Evolutionary conservation across 1,139 yeast genomes (phyloP), one percentile per base, ranked within the genome.

Genomic region (Geotrichum bryndzae): DNA sequence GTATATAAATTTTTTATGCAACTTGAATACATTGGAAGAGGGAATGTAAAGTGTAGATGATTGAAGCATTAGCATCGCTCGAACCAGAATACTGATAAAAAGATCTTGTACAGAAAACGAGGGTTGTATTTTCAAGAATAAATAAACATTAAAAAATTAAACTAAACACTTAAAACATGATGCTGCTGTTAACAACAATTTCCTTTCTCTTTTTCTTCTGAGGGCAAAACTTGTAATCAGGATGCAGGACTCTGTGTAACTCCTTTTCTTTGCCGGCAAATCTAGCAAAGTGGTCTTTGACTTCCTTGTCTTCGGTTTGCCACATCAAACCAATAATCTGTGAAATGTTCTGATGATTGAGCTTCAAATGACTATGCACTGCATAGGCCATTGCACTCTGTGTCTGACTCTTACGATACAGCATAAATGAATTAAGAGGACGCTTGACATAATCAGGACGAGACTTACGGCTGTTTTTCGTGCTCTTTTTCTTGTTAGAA

Each of bases 371-470:
- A 45, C 76, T 73, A 48, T 77, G 70, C 38, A 76, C 70, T 10
- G 79, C 77, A 45, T 77, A 72, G 2, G 79, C 73, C 67, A 77
- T 71, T 27, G 80, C 78, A 8, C 77, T 74, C 65, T 76, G 80
- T 55, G 80, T 78, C 72, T 79, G 77, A 10, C 77, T 68, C 52
- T 78, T 72, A 63, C 83, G 74, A 66, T 81, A 81, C 18, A 81
- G 73, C 83, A 81, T 80, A 66, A 80, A 81, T 38, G 82, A 78
- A 70, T 81, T 81, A 62, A 80, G 71, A 0, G 84, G 84, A 45
- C 84, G 76, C 66, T 80, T 80, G 63, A 80, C 74, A 59, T 74
- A 68, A 61, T 69, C 68, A n/a, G 68, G 68, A 23, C 63, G 60
- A 46, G 66, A 66, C 59, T 68, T 67, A 57, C 70, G 64, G 52